Base-by-base conservation (phyloP, 2,329 filamentous ascomycete species). In the Pleoardoris graminearum region DNA sequence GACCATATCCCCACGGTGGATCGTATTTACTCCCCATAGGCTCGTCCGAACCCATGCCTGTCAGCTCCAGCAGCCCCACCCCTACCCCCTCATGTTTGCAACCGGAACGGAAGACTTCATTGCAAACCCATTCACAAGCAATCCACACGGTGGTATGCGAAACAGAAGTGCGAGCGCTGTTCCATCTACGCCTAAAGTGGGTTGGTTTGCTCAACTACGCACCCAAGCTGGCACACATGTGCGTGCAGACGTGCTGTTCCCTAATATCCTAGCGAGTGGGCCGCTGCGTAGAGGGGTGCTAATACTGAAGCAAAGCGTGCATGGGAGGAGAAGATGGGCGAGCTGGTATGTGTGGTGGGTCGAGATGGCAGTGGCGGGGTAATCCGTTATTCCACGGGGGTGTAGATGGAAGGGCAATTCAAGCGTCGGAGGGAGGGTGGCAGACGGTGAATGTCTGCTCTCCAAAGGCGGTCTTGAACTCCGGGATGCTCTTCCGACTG, bases 381-480 rank as follows among this genome's bases (percentile, higher is more conserved):
- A 33, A 27, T 8, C 12, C 4, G 22, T 32, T 1, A n/a, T 3
- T 32, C 16, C 11, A 19, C n/a, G n/a, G n/a, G n/a, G n/a, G 17
- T 21, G 17, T 19, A 19, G 7, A 46, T 11, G 12, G 19, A 46
- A 10, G 22, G 4, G 6, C 27, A n/a, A 14, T 25, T 48, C 46
- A 48, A 33, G 38, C 37, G 23, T 14, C 36, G 22, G 12, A 12
- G 11, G 8, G 3, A 19, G 7, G 22, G 12, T 38, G 25, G 10
- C 12, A 8, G 8, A 51, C 25, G n/a, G 12, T 25, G 25, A 51
- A 38, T 10, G 23, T 41, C 38, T 54, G 52, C 49, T 62, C 61
- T n/a, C 61, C 61, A 55, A 59, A 62, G 17, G 46, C 52, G 1
- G 47, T 33, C 8, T 45, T 48, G 32, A 61, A 59, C 47, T 58